Percentiles rank a stretch among this genome's conserved stretches.
Evolutionary conservation across 345 rosid species (phyloP).

Genomic region (Eucalyptus polybractea): DNA sequence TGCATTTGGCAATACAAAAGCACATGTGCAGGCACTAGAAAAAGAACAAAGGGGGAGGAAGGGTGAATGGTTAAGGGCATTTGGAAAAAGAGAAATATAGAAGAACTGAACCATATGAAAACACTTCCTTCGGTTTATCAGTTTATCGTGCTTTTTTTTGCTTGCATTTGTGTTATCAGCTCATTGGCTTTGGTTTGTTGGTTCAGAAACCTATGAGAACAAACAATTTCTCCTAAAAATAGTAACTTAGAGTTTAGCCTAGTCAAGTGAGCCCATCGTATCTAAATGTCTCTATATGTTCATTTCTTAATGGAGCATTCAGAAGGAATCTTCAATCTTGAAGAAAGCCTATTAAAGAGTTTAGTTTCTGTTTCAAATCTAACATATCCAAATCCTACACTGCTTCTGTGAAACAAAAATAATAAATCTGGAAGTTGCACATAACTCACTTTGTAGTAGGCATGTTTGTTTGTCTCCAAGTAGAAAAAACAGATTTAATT

Average conservation of each 20-base stretch:
- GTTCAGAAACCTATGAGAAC: background rate
- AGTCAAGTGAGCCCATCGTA: background rate
- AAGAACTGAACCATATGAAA: background rate
- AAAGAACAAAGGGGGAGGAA: background rate
- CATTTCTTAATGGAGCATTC: background rate
- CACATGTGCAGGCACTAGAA: background rate
- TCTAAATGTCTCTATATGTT: background rate
- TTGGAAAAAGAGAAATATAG: background rate
- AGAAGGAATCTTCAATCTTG: background rate
- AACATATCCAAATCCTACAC: background rate
- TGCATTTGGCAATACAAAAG: background rate
- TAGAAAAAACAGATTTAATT: background rate
- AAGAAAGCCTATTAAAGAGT: background rate
- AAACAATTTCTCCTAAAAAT: background rate
- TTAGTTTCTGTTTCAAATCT: background rate
- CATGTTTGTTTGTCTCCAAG: background rate
- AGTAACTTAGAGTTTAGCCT: background rate
- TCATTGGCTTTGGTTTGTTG: background rate
- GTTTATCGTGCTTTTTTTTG: background rate
- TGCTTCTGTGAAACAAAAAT: background rate
- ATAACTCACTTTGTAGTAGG: background rate
- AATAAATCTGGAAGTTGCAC: background rate
- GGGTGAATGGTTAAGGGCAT: background rate
- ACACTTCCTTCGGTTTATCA: background rate
- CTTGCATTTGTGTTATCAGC: background rate